Conservation (phyloP, 1,284 basidiomycete species). For the Leccinum variabile region DNA sequence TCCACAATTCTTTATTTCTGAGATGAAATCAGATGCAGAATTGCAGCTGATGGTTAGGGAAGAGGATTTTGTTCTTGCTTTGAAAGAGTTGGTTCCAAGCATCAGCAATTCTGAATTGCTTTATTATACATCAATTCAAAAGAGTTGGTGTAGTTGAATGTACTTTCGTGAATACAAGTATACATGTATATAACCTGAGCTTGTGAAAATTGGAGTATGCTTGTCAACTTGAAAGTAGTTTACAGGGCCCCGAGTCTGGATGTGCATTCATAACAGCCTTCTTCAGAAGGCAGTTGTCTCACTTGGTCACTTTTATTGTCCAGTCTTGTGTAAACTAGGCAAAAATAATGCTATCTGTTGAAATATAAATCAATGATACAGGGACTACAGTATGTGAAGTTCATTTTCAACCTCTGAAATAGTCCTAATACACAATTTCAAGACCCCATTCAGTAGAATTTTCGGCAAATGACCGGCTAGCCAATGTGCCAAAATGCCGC, state of each 20-base stretch:
- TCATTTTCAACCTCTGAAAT: too few relatives aligned
- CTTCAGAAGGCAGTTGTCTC: too few relatives aligned
- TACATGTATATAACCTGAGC: background rate
- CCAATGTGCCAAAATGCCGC: too few relatives aligned
- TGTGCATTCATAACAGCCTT: background rate
- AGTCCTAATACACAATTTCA: too few relatives aligned
- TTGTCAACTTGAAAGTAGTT: background rate
- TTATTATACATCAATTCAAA: constrained; percentile 58
- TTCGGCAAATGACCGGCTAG: too few relatives aligned
- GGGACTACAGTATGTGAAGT: too few relatives aligned
- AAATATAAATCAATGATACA: too few relatives aligned
- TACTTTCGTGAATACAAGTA: background rate
- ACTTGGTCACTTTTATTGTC: too few relatives aligned
- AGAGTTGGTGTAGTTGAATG: constrained; percentile 17
- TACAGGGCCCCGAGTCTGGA: background rate
- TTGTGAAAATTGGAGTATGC: background rate
- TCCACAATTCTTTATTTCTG: constrained; percentile 90
- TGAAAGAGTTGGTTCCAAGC: constrained; percentile 80
- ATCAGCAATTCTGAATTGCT: constrained; percentile 89
- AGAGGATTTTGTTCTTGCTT: constrained; percentile 77
- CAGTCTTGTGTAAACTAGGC: too few relatives aligned
- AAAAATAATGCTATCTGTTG: too few relatives aligned
- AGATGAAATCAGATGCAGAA: constrained; percentile 76
- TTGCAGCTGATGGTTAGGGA: constrained; percentile 74
- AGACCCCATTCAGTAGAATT: too few relatives aligned